These are phyloP conservation scores for Colletotrichum filicis DNA, from an alignment of 2,329 filamentous ascomycete genomes.

Conservation along the genomic window DNA sequence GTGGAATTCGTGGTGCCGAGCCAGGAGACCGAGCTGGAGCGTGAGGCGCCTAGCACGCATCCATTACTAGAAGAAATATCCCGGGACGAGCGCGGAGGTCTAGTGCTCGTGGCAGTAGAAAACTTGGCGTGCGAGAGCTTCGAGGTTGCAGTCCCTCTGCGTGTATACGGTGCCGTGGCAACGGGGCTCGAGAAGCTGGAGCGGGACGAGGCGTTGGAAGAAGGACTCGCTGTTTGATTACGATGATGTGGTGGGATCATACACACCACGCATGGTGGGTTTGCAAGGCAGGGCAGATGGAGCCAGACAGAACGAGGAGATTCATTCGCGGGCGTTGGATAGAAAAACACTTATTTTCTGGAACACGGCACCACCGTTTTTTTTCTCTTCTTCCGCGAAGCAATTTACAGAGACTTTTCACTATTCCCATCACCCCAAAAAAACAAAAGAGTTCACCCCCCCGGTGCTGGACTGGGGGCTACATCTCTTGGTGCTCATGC, in stretches of 20 bases:
- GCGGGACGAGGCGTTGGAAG: constrained; percentile 63
- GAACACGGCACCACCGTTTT: constrained; percentile 6
- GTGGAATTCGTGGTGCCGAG: constrained; percentile 90
- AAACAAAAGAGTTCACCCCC: too few species aligned
- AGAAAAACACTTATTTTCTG: constrained; percentile 18
- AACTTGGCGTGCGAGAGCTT: constrained; percentile 87
- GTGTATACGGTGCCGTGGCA: constrained; percentile 77
- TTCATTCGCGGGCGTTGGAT: constrained; percentile 24
- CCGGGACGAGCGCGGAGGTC: constrained; percentile 79
- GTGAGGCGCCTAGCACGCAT: constrained; percentile 43
- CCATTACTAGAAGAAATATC: constrained; percentile 82
- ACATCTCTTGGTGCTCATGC: too few species aligned
- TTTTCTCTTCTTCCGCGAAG: background rate
- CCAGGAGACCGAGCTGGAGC: constrained; percentile 33
- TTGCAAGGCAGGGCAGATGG: background rate
- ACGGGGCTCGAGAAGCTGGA: constrained; percentile 67
- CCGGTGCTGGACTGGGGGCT: too few species aligned
- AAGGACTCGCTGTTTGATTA: constrained; percentile 52
- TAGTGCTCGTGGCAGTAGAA: constrained; percentile 81
- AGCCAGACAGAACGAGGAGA: constrained; percentile 11
- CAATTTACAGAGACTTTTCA: background rate
- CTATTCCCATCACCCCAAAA: too few species aligned
- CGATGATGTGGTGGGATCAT: background rate
- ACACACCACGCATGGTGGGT: background rate
- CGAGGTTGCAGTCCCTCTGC: constrained; percentile 86